A percentile compares a stretch with the other conserved stretches of the same genome.
Conservation (phyloP, 2,329 filamentous ascomycete genomes). For the Coniosporium tulheliwenetii region DNA sequence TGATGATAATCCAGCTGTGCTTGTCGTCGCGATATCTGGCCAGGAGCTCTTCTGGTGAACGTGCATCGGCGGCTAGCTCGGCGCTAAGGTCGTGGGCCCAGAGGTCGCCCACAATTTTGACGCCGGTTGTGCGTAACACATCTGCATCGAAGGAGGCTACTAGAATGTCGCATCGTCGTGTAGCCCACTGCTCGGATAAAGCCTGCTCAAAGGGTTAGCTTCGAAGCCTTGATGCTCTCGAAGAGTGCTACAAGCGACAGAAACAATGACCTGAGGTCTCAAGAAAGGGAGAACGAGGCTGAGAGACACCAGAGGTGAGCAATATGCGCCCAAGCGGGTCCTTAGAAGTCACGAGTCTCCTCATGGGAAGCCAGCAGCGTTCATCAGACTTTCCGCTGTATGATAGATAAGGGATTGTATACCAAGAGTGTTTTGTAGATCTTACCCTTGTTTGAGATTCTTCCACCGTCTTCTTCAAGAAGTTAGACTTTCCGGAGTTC, state of each 20-base stretch:
- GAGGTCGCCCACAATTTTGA: constrained; percentile 62
- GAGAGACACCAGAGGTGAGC: no score
- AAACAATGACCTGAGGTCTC: no score
- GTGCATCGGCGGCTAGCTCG: constrained; percentile 68
- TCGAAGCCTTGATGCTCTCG: constrained; percentile 1
- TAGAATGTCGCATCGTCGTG: constrained; percentile 62
- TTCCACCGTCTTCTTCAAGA: constrained; percentile 55
- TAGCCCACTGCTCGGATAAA: constrained; percentile 16
- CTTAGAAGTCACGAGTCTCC: no score
- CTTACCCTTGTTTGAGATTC: constrained; percentile 21
- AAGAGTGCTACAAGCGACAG: no score
- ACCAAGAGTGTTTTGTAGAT: no score
- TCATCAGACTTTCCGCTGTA: no score
- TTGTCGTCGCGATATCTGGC: constrained; percentile 60
- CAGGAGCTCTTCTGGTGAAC: constrained; percentile 65
- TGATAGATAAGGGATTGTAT: no score
- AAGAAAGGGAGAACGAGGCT: no score
- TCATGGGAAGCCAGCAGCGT: no score
- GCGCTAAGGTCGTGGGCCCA: constrained; percentile 78
- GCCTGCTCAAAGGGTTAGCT: constrained; percentile 5
- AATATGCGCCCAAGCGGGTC: no score
- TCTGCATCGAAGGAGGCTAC: constrained; percentile 74
- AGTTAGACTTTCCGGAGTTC: constrained; percentile 28
- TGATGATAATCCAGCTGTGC: constrained; percentile 77
- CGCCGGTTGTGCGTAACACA: constrained; percentile 57